Conservation (phyloP, 805 yeast genomes). For the Osmozyma mogii region DNA sequence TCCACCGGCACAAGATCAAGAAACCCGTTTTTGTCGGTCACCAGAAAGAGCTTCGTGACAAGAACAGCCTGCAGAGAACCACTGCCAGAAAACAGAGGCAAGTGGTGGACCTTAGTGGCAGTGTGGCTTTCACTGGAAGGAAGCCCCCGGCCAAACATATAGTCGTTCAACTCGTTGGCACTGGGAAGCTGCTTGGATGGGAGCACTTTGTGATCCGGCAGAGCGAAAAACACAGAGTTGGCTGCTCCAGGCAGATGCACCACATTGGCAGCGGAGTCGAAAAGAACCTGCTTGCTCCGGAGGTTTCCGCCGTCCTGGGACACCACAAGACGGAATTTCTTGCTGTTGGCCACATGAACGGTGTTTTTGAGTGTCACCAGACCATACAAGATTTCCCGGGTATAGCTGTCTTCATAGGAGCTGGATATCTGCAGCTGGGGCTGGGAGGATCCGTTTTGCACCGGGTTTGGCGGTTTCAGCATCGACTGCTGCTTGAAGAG, state of each 20-base stretch:
- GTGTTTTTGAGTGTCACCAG: too few species aligned
- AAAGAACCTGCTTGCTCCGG: constrained; percentile 40
- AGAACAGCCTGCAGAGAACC: constrained; percentile 29
- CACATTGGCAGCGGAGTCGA: constrained; percentile 32
- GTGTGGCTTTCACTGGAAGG: constrained; percentile 39
- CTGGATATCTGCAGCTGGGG: constrained; percentile 5
- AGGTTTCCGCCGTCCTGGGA: constrained; percentile 45
- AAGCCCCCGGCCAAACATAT: constrained; percentile 52
- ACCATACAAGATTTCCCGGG: constrained; percentile 42
- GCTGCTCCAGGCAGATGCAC: constrained; percentile 2
- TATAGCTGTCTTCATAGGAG: constrained; percentile 37
- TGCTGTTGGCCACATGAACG: constrained; percentile 17
- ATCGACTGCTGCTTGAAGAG: constrained; percentile 24
- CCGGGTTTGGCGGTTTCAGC: constrained; percentile 3
- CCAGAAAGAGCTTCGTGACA: constrained; percentile 39
- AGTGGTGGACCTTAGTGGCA: constrained; percentile 39
- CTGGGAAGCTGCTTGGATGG: constrained; percentile 32
- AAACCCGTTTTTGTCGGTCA: constrained; percentile 16
- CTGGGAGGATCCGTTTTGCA: not conserved
- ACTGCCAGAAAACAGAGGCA: constrained; percentile 35
- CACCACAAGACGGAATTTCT: constrained; percentile 35
- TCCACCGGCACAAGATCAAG: not conserved
- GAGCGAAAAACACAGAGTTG: not conserved
- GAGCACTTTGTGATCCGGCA: constrained; percentile 10
- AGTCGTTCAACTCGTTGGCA: constrained; percentile 38